Evolutionary conservation across 768 basidiomycete genomes (phyloP), one percentile per base, ranked within the genome.

Genomic region (Russula sp.): DNA sequence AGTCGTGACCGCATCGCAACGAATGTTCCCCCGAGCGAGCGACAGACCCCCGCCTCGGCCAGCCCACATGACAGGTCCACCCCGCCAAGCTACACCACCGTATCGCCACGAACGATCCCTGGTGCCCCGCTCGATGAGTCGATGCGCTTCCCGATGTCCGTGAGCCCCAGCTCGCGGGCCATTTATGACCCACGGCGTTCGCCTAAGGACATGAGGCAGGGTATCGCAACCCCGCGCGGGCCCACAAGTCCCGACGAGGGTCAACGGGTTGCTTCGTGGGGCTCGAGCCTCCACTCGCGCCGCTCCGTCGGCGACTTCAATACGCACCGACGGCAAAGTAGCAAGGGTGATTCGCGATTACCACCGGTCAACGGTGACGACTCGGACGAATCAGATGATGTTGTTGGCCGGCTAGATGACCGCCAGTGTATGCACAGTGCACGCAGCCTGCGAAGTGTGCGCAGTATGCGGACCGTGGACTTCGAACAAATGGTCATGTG

Each of bases 381-480:
- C 13, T 56, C 63, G 32, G 67, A 63, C n/a, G 52, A 39, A 39
- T 68, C 57, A 3, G 60, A 68, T 47, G 66, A 62, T 18, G 53
- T 59, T 31, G 59, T 68, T 13, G 63, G 62, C n/a, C 61, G 44
- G 22, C 63, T 65, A 10, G 62, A 65, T 59, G 65, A 63, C 22
- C 51, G 55, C 35, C 61, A 65, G 14, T 60, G 66, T 54, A 31
- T 61, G 55, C 39, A 42, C 39, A 65, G 62, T 31, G 22, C 34
- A 39, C 62, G 64, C n/a, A 66, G 61, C 53, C 1, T 45, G 50
- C 57, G 45, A 39, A 67, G 66, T 53, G 7, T 61, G 22, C 61
- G 60, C 14, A 67, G 66, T 49, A 34, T 67, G 22, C 47, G 39
- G 63, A 64, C 31, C 22, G 61, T 13, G 71, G 70, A 62, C 68